phyloP scores from a whole-genome alignment of 2,329 filamentous ascomycete species.

The Gaeumannomyces sp. region DNA sequence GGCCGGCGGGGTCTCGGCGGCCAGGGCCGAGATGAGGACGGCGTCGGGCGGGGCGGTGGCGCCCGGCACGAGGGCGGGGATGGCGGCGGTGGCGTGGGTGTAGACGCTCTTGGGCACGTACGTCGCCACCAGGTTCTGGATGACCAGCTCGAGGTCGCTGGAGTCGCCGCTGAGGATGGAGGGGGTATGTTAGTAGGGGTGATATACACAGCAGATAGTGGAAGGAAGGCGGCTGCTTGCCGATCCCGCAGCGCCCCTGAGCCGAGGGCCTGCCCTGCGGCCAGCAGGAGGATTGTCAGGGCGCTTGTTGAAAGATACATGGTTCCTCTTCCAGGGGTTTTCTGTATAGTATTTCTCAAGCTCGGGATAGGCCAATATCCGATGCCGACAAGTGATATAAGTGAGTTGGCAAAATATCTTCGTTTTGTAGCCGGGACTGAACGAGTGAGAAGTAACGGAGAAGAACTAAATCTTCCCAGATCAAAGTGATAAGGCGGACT shows the following conservation, averaged over 20 bases:
- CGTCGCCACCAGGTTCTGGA: slow-evolving; percentile 20
- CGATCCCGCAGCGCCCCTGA: neutral
- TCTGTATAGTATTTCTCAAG: neutral
- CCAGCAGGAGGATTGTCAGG: slow-evolving; percentile 1
- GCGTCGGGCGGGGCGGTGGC: slow-evolving; percentile 22
- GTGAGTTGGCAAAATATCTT: neutral
- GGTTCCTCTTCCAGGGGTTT: neutral
- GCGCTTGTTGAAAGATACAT: slow-evolving; percentile 6
- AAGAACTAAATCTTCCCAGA: neutral
- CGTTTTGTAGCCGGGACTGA: too few species aligned
- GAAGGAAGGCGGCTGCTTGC: neutral
- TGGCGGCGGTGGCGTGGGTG: slow-evolving; percentile 18
- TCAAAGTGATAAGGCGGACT: neutral
- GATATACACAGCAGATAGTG: neutral
- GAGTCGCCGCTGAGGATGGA: slow-evolving; percentile 1
- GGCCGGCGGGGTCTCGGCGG: slow-evolving; percentile 19
- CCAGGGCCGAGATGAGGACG: slow-evolving; percentile 20
- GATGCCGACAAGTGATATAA: neutral
- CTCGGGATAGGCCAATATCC: neutral
- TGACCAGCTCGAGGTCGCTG: slow-evolving; percentile 19
- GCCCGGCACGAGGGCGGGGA: slow-evolving; percentile 17
- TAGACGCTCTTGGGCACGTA: slow-evolving; percentile 24
- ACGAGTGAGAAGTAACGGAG: neutral
- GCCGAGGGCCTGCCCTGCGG: slow-evolving; percentile 1
- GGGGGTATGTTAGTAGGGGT: neutral